A percentile compares a stretch with the other conserved stretches of the same genome.
Evolutionary conservation across 2,329 filamentous ascomycete genomes (phyloP).

Genomic region (Xylogone sp.): DNA sequence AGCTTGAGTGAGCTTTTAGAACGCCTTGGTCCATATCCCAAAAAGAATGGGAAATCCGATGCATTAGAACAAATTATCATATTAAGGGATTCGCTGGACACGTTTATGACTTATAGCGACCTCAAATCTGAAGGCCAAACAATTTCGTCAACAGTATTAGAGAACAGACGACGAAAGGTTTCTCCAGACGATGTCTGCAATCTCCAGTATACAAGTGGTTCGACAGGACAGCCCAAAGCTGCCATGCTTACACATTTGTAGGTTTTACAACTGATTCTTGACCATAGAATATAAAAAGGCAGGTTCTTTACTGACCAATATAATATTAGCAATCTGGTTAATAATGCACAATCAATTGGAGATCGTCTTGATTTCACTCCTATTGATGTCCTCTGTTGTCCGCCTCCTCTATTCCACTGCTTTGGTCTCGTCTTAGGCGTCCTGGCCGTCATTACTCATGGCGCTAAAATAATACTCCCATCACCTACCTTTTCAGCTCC

Average conservation of each 20-base stretch:
- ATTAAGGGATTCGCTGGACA: constrained; percentile 48
- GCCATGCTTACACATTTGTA: constrained; percentile 60
- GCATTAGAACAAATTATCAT: constrained; percentile 52
- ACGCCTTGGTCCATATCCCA: constrained; percentile 42
- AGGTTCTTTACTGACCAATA: not conserved
- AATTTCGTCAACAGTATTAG: constrained; percentile 46
- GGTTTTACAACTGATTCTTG: not conserved
- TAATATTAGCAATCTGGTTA: constrained; percentile 43
- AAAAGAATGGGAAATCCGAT: constrained; percentile 34
- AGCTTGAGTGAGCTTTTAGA: constrained; percentile 58
- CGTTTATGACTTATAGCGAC: constrained; percentile 56
- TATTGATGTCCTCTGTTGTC: constrained; percentile 60
- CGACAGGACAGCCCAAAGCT: constrained; percentile 69
- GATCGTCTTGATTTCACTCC: constrained; percentile 61
- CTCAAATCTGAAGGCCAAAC: constrained; percentile 49
- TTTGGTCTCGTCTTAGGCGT: constrained; percentile 71
- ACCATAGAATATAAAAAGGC: not conserved
- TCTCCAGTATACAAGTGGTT: constrained; percentile 72
- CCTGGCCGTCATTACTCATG: constrained; percentile 65
- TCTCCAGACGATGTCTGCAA: constrained; percentile 67
- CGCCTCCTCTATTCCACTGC: constrained; percentile 64
- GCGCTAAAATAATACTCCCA: constrained; percentile 60
- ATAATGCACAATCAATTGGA: constrained; percentile 65
- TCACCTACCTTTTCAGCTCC: constrained; percentile 61
- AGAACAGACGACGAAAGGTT: constrained; percentile 50